A percentile compares a stretch with the other conserved stretches of the same genome.
Conservation (phyloP, 352 stramenopile genomes). For the Pythium dissimile region DNA sequence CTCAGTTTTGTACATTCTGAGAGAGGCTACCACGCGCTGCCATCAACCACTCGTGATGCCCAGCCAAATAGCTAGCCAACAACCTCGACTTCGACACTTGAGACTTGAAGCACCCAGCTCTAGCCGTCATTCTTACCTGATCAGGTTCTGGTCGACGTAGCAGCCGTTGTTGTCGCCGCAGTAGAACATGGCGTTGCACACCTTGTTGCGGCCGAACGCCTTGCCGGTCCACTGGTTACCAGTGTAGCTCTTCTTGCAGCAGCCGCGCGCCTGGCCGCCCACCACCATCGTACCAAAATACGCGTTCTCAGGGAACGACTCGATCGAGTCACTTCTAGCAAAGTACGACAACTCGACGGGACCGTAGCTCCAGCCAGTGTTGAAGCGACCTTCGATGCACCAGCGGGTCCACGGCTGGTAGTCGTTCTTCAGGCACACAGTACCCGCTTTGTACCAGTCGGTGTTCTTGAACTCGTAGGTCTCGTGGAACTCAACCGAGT, state of each 20-base stretch:
- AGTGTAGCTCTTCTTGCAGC: not conserved
- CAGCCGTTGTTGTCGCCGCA: not conserved
- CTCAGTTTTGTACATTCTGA: no score
- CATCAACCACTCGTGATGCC: no score
- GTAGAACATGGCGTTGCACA: not conserved
- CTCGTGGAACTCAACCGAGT: not conserved
- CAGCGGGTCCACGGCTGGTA: not conserved
- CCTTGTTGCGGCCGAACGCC: not conserved
- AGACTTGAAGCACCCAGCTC: no score
- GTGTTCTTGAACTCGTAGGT: not conserved
- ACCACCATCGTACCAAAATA: not conserved
- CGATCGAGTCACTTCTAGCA: not conserved
- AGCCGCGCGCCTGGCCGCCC: not conserved
- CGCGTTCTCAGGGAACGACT: not conserved
- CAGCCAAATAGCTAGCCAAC: no score
- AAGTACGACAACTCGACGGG: not conserved
- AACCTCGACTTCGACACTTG: no score
- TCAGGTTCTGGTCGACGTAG: not conserved
- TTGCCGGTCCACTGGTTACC: not conserved
- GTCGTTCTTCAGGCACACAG: not conserved
- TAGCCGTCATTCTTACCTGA: no score
- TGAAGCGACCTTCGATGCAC: not conserved
- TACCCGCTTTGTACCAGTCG: not conserved
- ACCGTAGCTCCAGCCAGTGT: not conserved
- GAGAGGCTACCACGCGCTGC: no score